Evolutionary conservation across 352 stramenopile species (phyloP).

Genomic region (Phytopythium oedochilum): DNA sequence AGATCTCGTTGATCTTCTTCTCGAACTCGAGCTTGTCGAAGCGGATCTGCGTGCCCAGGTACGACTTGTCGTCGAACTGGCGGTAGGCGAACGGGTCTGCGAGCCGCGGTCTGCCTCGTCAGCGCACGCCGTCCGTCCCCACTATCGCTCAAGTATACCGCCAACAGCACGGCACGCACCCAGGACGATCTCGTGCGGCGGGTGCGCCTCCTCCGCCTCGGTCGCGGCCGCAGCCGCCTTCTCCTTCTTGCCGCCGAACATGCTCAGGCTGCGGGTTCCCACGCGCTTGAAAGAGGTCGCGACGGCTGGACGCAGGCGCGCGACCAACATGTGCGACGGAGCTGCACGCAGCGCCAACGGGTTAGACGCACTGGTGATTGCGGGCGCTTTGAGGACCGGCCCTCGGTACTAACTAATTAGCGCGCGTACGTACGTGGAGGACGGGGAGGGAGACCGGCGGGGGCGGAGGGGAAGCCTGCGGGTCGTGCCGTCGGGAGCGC

Average conservation of each 20-base stretch:
- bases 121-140: too few relatives aligned
- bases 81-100: slow-evolving; percentile 78
- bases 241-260: slow-evolving; percentile 40
- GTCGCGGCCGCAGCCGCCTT: slow-evolving; percentile 15
- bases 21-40: slow-evolving; percentile 77
- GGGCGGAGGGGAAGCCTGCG: background rate
- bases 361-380: too few relatives aligned
- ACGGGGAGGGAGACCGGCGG: background rate
- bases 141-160: too few relatives aligned
- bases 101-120: background rate
- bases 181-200: slow-evolving; percentile 45
- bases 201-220: slow-evolving; percentile 19
- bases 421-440: background rate
- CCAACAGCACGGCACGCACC: slow-evolving; percentile 23
- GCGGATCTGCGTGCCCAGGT: slow-evolving; percentile 64
- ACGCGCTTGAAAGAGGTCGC: slow-evolving; percentile 11
- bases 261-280: slow-evolving; percentile 30
- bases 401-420: background rate
- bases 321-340: slow-evolving; percentile 36
- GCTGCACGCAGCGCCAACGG: background rate
- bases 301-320: slow-evolving; percentile 20
- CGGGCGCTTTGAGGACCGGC: background rate
- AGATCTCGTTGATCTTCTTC: slow-evolving; percentile 81
- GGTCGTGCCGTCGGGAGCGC: background rate
- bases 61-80: slow-evolving; percentile 82